Percentiles rank a stretch among this genome's conserved stretches.
Conservation (phyloP, 352 stramenopile species). For the Phytophthora agathidicida region DNA sequence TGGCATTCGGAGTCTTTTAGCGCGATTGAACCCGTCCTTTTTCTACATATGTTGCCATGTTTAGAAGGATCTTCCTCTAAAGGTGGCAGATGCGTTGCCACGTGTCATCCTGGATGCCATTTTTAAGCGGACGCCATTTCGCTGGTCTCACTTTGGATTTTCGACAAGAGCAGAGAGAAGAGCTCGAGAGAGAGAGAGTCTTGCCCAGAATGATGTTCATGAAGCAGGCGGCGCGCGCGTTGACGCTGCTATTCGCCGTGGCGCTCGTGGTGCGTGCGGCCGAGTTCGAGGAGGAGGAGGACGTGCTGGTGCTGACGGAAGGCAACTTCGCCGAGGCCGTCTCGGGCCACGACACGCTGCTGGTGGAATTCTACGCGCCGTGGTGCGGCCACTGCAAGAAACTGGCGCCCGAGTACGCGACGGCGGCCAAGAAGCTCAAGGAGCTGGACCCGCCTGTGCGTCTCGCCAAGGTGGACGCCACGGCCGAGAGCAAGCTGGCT, state of each 20-base stretch:
- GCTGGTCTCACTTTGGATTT: constrained; percentile 53
- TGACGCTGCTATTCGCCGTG: constrained; percentile 59
- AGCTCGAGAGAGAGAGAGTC: constrained; percentile 12
- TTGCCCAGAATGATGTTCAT: constrained; percentile 62
- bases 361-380: constrained; percentile 95
- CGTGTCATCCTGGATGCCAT: constrained; percentile 19
- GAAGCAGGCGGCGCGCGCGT: constrained; percentile 53
- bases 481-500: constrained; percentile 77
- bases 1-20: no score
- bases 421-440: constrained; percentile 84
- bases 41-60: no score
- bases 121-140: no score
- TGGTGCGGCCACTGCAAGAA: constrained; percentile 96
- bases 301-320: constrained; percentile 92
- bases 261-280: constrained; percentile 48
- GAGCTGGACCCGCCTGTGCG: constrained; percentile 75
- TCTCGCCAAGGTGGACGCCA: constrained; percentile 91
- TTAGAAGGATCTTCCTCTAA: constrained; percentile 6
- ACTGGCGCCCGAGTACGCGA: constrained; percentile 90
- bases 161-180: constrained; percentile 25
- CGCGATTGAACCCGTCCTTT: no score
- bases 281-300: constrained; percentile 87
- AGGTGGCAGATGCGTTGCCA: constrained; percentile 5
- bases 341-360: constrained; percentile 79
- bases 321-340: constrained; percentile 92